A percentile compares a stretch with the other conserved stretches of the same genome.
These are phyloP conservation scores for Ceratocystis colombiana DNA, from an alignment of 2,329 filamentous ascomycete genomes.

Conservation along the genomic window DNA sequence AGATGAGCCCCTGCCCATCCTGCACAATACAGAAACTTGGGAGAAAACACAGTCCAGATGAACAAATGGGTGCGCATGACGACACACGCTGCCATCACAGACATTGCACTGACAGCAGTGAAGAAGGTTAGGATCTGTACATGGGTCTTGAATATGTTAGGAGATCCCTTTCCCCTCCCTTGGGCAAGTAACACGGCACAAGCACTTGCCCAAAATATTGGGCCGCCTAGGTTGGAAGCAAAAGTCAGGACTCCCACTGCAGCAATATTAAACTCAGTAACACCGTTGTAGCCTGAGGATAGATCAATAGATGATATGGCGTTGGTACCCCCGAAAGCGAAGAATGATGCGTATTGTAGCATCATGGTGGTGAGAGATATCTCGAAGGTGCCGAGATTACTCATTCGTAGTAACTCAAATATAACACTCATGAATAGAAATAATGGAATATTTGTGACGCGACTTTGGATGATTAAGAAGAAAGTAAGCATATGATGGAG, in stretches of 20 bases:
- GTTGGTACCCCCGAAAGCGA: conserved; percentile 82
- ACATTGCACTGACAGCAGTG: conserved; percentile 51
- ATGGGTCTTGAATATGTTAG: conserved; percentile 39
- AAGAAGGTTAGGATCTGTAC: conserved; percentile 60
- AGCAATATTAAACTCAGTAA: conserved; percentile 68
- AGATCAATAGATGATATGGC: conserved; percentile 93
- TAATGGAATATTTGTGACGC: conserved; percentile 73
- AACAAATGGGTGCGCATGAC: conserved; percentile 79
- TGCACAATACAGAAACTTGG: conserved; percentile 87
- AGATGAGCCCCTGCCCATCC: conserved; percentile 87
- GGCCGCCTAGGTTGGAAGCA: conserved; percentile 79
- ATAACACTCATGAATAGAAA: conserved; percentile 63
- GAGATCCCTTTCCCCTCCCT: conserved; percentile 27
- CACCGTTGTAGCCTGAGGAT: conserved; percentile 88
- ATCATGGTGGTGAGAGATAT: conserved; percentile 63
- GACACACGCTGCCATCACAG: conserved; percentile 83
- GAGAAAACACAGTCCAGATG: conserved; percentile 97
- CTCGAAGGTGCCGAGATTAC: conserved; percentile 45
- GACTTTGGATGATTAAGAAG: conserved; percentile 77
- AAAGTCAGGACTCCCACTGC: conserved; percentile 78
- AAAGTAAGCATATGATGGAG: conserved; percentile 64
- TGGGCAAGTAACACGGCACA: conserved; percentile 49
- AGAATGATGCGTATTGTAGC: conserved; percentile 74
- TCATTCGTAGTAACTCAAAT: conserved; percentile 40
- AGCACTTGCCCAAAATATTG: conserved; percentile 74